Base-by-base conservation (phyloP, 352 stramenopile species). In the Phytophthora aleatoria region DNA sequence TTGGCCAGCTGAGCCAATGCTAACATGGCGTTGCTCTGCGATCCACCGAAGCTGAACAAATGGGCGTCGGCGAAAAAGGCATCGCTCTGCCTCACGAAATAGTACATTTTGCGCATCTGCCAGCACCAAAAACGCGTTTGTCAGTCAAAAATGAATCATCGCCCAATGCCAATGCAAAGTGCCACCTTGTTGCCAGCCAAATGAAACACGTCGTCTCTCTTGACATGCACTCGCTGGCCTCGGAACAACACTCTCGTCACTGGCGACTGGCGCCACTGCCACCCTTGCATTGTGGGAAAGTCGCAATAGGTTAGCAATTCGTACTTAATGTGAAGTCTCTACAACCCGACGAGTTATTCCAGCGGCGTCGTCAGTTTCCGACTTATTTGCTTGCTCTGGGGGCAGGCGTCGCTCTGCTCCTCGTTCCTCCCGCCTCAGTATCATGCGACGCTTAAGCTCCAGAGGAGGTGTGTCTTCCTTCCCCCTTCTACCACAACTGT, bases 21-120 rank as follows among this genome's bases (percentile, higher is more conserved):
- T 39, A 94, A 62, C 87, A 96, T 96, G 36, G 87, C 87, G 55
- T 96, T 96, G 63, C 87, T 96, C 61, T 94, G 85, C 10, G 87
- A 74, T 1, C 87, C 87, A 15, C 87, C 87, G 52, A 80, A 94
- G 71, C 85, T 96, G 38, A 90, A 63, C 26, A 96, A 51, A 51
- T 94, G 84, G 7, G 71, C 61, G 27, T 81, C 69, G 71, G 39
- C 9, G 28, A 50, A 96, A 68, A 90, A 96, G 0, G 53, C 56
- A 26, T 79, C 75, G 49, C 79, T 65, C 58, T 96, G 85, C 50
- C 81, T 64, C 12, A 94, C 61, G 43, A 94, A 81, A 76, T 87
- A 92, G 31, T 81, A 89, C 44, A 96, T 73, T 57, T 96, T 96
- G 45, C 87, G 84, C 81, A 96, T 92, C 85, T 54, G 9, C 26